These are phyloP conservation scores for Crotalaria pallida DNA, from an alignment of 306 rosid genomes.

Conservation along the genomic window DNA sequence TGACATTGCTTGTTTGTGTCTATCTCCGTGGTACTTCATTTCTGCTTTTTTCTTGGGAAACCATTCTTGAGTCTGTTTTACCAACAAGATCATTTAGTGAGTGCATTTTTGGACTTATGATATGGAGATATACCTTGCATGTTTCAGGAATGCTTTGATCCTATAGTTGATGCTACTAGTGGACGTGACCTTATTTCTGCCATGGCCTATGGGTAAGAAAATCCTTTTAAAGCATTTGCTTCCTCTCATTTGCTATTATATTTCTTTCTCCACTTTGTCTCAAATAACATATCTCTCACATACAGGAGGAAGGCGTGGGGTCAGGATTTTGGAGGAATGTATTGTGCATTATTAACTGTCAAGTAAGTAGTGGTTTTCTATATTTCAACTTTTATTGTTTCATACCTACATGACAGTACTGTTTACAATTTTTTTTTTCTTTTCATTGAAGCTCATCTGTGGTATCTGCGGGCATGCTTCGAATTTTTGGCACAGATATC, in stretches of 20 bases:
- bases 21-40: not conserved
- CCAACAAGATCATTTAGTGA: not conserved
- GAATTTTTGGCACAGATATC: constrained; percentile 77
- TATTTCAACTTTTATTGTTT: not conserved
- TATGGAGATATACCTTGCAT: constrained; percentile 7
- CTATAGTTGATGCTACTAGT: constrained; percentile 69
- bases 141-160: constrained; percentile 90
- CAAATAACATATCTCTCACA: constrained; percentile 8
- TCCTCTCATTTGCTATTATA: not conserved
- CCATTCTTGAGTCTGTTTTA: not conserved
- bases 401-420: not conserved
- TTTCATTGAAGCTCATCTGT: constrained; percentile 72
- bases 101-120: not conserved
- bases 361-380: constrained; percentile 53
- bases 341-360: constrained; percentile 75
- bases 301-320: constrained; percentile 75
- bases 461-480: constrained; percentile 81
- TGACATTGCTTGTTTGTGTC: not conserved
- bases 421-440: constrained; percentile 21
- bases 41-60: constrained; percentile 6
- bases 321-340: constrained; percentile 95
- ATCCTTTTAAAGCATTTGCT: constrained; percentile 19
- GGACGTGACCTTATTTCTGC: constrained; percentile 96
- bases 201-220: constrained; percentile 89
- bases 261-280: not conserved